Evolutionary conservation across 1,284 basidiomycete species (phyloP).

Genomic region (Moniliella sp.): DNA sequence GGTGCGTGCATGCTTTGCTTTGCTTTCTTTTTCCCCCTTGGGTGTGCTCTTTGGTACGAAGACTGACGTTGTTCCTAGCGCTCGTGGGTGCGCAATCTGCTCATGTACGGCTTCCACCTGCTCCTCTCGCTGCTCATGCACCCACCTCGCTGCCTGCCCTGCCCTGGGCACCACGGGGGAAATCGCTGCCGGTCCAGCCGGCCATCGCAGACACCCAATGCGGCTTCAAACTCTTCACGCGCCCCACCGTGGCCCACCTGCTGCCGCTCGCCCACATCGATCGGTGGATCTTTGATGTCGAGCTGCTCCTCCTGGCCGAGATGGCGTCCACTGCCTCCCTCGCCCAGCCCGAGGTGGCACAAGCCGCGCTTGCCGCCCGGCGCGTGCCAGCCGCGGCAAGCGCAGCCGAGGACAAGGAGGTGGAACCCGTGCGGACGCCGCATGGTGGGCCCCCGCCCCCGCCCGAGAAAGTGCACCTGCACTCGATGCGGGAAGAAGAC

Average conservation of each 20-base stretch:
- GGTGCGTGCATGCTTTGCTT: conserved; percentile 35
- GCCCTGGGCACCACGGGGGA: not conserved
- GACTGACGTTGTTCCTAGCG: conserved; percentile 40
- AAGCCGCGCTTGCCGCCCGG: too few species aligned
- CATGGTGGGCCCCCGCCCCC: too few species aligned
- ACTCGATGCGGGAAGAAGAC: conserved; percentile 1
- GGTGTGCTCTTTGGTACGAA: not conserved
- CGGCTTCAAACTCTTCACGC: conserved; percentile 67
- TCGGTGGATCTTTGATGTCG: conserved; percentile 79
- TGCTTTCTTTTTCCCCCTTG: not conserved
- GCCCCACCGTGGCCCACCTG: conserved; percentile 51
- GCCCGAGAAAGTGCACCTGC: too few species aligned
- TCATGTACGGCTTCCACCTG: conserved; percentile 71
- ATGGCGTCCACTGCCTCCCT: too few species aligned
- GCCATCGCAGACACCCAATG: conserved; percentile 82
- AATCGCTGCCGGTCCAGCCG: conserved; percentile 40
- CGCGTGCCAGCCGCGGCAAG: too few species aligned
- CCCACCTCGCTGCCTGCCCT: conserved; percentile 2
- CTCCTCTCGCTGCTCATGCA: conserved; percentile 15
- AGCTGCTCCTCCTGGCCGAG: conserved; percentile 61
- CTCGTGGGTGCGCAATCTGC: conserved; percentile 60
- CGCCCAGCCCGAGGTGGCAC: too few species aligned
- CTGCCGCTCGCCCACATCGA: conserved; percentile 43
- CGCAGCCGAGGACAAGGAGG: too few species aligned
- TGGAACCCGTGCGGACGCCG: too few species aligned